phyloP scores from a whole-genome alignment of 805 yeast species.

The Lachancea cidri region DNA sequence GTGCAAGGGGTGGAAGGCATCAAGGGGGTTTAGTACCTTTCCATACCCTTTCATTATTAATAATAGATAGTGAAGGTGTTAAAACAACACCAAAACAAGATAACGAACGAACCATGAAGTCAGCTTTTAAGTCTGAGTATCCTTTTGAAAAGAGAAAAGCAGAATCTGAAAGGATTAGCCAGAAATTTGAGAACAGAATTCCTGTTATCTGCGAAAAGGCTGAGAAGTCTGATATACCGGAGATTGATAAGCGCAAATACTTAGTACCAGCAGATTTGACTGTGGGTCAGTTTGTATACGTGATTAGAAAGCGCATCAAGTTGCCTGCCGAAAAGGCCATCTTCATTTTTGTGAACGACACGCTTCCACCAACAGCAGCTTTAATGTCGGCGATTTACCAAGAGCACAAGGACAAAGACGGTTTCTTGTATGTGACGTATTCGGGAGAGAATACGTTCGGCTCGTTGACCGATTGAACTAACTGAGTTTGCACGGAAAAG shows the following conservation, averaged over 20 bases:
- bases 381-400: conserved; percentile 91
- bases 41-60: too few species aligned
- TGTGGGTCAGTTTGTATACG: conserved; percentile 97
- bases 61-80: too few species aligned
- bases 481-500: not conserved
- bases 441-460: conserved; percentile 99
- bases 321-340: conserved; percentile 97
- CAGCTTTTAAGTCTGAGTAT: conserved; percentile 53
- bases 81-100: not conserved
- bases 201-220: conserved; percentile 97
- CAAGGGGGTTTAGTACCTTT: not conserved
- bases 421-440: conserved; percentile 90
- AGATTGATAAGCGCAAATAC: conserved; percentile 95
- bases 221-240: conserved; percentile 92
- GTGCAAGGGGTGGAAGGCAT: not conserved
- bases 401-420: conserved; percentile 97
- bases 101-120: conserved; percentile 23
- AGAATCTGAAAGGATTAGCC: conserved; percentile 85
- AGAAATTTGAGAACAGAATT: conserved; percentile 84
- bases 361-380: conserved; percentile 97
- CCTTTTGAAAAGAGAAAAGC: conserved; percentile 94
- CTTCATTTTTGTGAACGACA: conserved; percentile 93
- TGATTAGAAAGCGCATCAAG: conserved; percentile 91
- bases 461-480: not conserved
- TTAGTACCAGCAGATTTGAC: conserved; percentile 94